Percentiles rank a stretch among this genome's conserved stretches.
phyloP scores from a whole-genome alignment of 1,139 yeast genomes.

The Scheffersomyces segobiensis region DNA sequence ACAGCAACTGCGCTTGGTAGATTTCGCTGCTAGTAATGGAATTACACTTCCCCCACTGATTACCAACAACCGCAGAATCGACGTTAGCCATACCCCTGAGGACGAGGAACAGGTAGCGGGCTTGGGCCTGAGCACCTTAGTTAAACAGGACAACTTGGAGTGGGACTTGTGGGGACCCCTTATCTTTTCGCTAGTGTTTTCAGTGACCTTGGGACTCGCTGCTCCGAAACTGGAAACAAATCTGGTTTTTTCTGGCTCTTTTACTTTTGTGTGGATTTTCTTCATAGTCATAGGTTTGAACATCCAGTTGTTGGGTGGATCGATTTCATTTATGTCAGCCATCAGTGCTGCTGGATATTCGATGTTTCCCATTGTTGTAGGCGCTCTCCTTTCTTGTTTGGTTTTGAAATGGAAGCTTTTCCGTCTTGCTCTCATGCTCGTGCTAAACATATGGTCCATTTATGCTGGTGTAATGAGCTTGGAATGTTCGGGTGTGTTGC shows the following conservation, averaged over 20 bases:
- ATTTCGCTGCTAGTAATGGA: conserved; percentile 48
- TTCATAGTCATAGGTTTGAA: conserved; percentile 61
- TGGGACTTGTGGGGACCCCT: conserved; percentile 95
- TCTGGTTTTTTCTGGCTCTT: conserved; percentile 52
- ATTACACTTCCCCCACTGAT: conserved; percentile 44
- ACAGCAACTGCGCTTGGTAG: conserved; percentile 45
- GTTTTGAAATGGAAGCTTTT: conserved; percentile 52
- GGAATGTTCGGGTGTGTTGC: conserved; percentile 67
- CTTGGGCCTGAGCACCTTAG: conserved; percentile 7
- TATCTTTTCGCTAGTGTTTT: conserved; percentile 64
- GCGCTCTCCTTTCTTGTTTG: conserved; percentile 61
- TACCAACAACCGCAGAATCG: conserved; percentile 27
- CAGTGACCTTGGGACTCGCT: conserved; percentile 53
- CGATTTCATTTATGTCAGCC: conserved; percentile 74
- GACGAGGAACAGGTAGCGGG: conserved; percentile 24
- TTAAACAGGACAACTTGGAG: conserved; percentile 45
- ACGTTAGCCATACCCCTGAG: conserved; percentile 30
- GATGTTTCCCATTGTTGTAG: conserved; percentile 71
- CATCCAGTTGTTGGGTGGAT: conserved; percentile 74
- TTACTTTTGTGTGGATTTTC: conserved; percentile 56
- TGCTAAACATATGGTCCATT: conserved; percentile 70
- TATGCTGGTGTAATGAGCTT: conserved; percentile 68
- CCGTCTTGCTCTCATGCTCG: conserved; percentile 52
- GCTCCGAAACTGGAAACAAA: conserved; percentile 41
- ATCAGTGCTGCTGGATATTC: conserved; percentile 82